Evolutionary conservation across 768 basidiomycete species (phyloP), one percentile per base, ranked within the genome.

Genomic region (Rubroboletus satanas): DNA sequence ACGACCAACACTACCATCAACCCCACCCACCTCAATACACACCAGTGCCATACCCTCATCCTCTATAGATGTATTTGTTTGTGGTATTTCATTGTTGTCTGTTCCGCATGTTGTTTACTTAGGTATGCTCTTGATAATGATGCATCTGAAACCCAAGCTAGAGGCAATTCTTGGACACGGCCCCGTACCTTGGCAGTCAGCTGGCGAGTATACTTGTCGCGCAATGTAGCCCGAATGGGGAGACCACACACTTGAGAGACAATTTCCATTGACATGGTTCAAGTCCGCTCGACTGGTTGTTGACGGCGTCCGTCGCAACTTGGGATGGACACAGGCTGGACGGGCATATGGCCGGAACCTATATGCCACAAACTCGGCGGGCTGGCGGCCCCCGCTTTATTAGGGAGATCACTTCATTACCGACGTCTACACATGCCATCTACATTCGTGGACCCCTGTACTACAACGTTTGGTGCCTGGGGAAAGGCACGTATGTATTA

Each of bases 11-110:
- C 18, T 54, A 55, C 15, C 55, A 57, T 12, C 52, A 26, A 23
- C n/a, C 49, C 14, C 51, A 61, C 23, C 55, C 39, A 28, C 43
- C 60, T 35, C 69, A 48, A 35, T 57, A 63, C 31, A 28, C 39
- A 31, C 50, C 54, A 2, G 38, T 45, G 3, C 56, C 49, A 43
- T 71, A 59, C 23, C 36, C 63, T n/a, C 60, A 58, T 23, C 52
- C 59, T 32, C 37, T 52, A 53, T 68, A 57, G 36, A 8, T 42
- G 49, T 33, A 39, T 26, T 38, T 26, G 32, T 45, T 21, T 45
- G 4, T n/a, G 32, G 18, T 45, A 23, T 45, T 21, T n/a, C 39
- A 44, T 31, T 33, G 31, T 45, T 48, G 33, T 29, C 32, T 38
- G 21, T 52, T 52, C 39, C 17, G 32, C 35, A 23, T 31, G 23